Evolutionary conservation across 2,329 filamentous ascomycete species (phyloP), one percentile per base, ranked within the genome.

Genomic region (Penicillium sp.): DNA sequence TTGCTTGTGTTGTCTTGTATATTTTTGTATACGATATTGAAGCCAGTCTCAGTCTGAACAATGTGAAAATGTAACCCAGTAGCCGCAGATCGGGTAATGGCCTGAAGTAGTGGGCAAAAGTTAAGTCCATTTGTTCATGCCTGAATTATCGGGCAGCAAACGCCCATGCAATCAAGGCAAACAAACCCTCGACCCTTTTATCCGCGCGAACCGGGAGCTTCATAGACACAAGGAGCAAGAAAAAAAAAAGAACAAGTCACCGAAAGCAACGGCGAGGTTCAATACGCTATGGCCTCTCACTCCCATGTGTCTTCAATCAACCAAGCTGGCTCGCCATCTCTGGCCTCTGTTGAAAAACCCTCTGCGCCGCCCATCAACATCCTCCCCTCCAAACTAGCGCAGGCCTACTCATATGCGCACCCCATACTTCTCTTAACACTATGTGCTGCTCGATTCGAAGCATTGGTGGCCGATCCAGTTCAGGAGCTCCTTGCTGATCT

Each of bases 381-480:
- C 59, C 76, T 83, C 48, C 68, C 78, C 27, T 81, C 75, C 24
- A 69, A 77, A n/a, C 61, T 78, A 21, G 81, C 84, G 2, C 79
- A 75, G 50, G 71, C 82, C 22, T 83, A 89, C 68, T 84, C 87
- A 13, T 82, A 90, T 67, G 73, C 86, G 21, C 90, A 96, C 64
- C 88, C 90, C 0, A 74, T 82, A 26, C 74, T 91, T 11, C 80
- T 96, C 29, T 81, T 90, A 29, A 82, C 81, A 10, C 75, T 89
- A 35, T 87, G 89, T 69, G 81, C 82, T 46, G 69, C 84, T 61
- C 83, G 83, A 39, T 93, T 96, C 74, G 71, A 77, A 35, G 76
- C 81, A 19, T 80, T 96, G 26, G 89, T 96, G 27, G 78, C 81
- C 16, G 84, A 93, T 62, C 90, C 92, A 0, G 82, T 88, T 2